Evolutionary conservation across 345 rosid genomes (phyloP).

Genomic region (Schrenkiella parvula): DNA sequence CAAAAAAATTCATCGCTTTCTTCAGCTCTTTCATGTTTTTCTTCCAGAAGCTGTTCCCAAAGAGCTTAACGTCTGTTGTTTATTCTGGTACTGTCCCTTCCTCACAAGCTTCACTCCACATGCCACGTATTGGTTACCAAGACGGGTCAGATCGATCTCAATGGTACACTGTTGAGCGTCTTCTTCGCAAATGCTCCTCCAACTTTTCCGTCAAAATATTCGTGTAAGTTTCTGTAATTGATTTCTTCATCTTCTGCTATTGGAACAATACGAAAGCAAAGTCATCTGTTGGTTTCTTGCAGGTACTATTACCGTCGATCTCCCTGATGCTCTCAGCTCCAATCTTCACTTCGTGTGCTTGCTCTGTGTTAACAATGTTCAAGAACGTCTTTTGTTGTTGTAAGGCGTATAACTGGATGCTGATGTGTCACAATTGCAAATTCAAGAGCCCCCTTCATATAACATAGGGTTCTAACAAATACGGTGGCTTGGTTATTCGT

Average conservation of each 20-base stretch:
- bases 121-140: constrained; percentile 83
- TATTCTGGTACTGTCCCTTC: neutral
- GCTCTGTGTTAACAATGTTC: neutral
- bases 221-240: constrained; percentile 44
- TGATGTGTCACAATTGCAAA: too few species aligned
- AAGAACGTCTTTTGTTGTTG: neutral
- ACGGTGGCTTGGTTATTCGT: too few species aligned
- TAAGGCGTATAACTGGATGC: too few species aligned
- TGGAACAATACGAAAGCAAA: neutral
- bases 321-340: constrained; percentile 17
- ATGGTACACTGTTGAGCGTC: constrained; percentile 87
- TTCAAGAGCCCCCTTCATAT: too few species aligned
- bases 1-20: constrained; percentile 7
- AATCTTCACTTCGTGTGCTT: neutral
- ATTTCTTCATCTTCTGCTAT: neutral
- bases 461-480: too few species aligned
- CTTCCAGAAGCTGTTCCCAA: neutral
- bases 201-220: constrained; percentile 55
- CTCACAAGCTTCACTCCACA: constrained; percentile 66
- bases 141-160: constrained; percentile 71
- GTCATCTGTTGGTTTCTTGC: constrained; percentile 15
- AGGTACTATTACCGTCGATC: constrained; percentile 68
- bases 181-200: constrained; percentile 77
- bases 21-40: neutral
- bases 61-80: neutral